Percentiles rank a stretch among this genome's conserved stretches.
Conservation (phyloP, 2,329 filamentous ascomycete species). For the Microdochium trichocladiopsis region DNA sequence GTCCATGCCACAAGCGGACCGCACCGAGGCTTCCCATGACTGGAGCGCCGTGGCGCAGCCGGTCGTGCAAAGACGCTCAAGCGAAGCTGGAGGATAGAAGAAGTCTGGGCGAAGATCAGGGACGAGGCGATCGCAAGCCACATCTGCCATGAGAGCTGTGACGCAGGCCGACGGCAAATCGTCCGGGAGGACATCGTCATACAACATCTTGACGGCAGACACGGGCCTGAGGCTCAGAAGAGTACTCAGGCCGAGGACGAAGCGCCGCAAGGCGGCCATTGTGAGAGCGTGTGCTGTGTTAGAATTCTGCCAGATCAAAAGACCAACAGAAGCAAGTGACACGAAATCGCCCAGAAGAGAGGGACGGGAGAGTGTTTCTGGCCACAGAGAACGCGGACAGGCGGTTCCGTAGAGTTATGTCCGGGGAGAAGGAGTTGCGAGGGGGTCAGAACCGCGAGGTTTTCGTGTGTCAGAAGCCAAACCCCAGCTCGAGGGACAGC, state of each 20-base stretch:
- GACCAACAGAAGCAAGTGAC: neutral
- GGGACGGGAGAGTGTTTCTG: neutral
- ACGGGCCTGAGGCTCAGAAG: constrained; percentile 5
- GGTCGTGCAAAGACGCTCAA: constrained; percentile 6
- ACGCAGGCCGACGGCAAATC: constrained; percentile 1
- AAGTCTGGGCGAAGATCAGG: constrained; percentile 7
- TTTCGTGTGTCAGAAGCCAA: too few species aligned
- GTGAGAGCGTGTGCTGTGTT: neutral
- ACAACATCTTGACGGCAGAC: constrained; percentile 6
- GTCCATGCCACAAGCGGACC: constrained; percentile 5
- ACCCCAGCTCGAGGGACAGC: too few species aligned
- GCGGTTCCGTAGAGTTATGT: neutral
- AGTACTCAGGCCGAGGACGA: constrained; percentile 2
- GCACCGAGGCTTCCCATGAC: constrained; percentile 7
- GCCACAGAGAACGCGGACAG: neutral
- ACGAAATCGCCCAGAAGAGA: neutral
- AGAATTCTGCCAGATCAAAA: neutral
- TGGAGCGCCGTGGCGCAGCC: constrained; percentile 5
- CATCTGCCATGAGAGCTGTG: constrained; percentile 5
- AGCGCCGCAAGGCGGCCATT: constrained; percentile 1
- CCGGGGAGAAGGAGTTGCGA: neutral
- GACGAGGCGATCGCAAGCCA: constrained; percentile 7
- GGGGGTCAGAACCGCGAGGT: too few species aligned
- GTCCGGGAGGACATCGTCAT: constrained; percentile 4
- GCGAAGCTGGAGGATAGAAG: constrained; percentile 6